phyloP scores from a whole-genome alignment of 1,284 basidiomycete genomes.

The Sanguinoderma infundibulare region DNA sequence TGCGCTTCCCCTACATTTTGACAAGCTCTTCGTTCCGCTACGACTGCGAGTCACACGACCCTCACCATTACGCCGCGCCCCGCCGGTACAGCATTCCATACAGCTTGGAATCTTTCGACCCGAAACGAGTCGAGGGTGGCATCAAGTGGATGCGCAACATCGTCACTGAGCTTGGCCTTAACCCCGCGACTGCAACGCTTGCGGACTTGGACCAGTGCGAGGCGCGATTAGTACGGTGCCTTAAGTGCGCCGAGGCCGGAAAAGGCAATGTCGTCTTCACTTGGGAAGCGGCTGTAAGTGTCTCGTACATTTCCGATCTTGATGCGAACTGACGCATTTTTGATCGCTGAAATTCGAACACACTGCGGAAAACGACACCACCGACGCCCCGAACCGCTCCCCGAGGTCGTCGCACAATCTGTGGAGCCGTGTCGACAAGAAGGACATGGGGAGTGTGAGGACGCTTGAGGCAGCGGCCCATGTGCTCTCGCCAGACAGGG shows the following conservation, averaged over 20 bases:
- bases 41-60: too few species aligned
- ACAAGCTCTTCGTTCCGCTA: not conserved
- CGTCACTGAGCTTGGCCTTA: not conserved
- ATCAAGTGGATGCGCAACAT: not conserved
- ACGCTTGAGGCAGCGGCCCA: conserved; percentile 1
- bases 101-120: not conserved
- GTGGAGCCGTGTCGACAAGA: not conserved
- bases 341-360: not conserved
- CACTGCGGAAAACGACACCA: not conserved
- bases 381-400: not conserved
- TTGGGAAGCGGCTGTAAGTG: conserved; percentile 2
- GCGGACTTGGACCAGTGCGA: conserved; percentile 3
- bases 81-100: not conserved
- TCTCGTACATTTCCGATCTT: not conserved
- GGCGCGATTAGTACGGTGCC: not conserved
- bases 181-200: not conserved
- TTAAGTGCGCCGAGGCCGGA: not conserved
- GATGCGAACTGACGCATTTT: not conserved
- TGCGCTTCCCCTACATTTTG: conserved; percentile 8
- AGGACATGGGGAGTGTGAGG: not conserved
- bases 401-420: not conserved
- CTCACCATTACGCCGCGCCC: not conserved
- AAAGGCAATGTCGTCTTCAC: not conserved
- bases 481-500: not conserved
- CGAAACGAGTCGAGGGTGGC: not conserved